Evolutionary conservation across 1,139 yeast species (phyloP).

Genomic region (Suhomyces kunorum): DNA sequence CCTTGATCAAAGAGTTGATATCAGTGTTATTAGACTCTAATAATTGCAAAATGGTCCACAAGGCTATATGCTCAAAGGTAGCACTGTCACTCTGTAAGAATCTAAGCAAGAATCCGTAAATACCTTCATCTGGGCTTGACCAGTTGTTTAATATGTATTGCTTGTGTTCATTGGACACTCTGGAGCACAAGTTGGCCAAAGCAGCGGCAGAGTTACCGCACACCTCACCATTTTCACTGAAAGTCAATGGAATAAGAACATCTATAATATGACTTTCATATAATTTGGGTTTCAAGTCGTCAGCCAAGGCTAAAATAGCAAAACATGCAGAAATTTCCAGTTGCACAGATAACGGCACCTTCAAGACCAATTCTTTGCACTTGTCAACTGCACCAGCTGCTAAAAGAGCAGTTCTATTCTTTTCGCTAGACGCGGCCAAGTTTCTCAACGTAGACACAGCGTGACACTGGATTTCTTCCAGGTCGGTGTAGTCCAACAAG

Average conservation of each 20-base stretch:
- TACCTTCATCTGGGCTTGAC: constrained; percentile 81
- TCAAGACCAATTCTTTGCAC: constrained; percentile 83
- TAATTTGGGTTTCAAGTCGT: constrained; percentile 84
- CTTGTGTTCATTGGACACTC: constrained; percentile 75
- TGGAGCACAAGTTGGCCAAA: constrained; percentile 88
- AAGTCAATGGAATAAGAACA: constrained; percentile 88
- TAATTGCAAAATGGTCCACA: constrained; percentile 94
- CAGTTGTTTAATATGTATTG: constrained; percentile 75
- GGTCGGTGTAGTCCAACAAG: constrained; percentile 79
- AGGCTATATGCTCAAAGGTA: constrained; percentile 97
- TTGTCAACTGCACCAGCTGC: constrained; percentile 96
- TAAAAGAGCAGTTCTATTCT: constrained; percentile 85
- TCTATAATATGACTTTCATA: constrained; percentile 84
- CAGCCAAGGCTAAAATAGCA: constrained; percentile 95
- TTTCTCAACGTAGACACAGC: constrained; percentile 95
- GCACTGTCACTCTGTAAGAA: constrained; percentile 84
- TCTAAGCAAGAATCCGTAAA: constrained; percentile 77
- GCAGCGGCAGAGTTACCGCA: constrained; percentile 99
- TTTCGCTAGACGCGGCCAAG: constrained; percentile 92
- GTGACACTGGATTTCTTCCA: constrained; percentile 96
- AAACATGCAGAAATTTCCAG: constrained; percentile 96
- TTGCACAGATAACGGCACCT: constrained; percentile 85
- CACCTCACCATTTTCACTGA: constrained; percentile 86
- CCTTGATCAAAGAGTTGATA: constrained; percentile 63
- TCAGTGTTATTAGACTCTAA: constrained; percentile 82